Percentiles rank a stretch among this genome's conserved stretches.
phyloP scores from a whole-genome alignment of 1,284 basidiomycete species.

The Ustilago hordei region DNA sequence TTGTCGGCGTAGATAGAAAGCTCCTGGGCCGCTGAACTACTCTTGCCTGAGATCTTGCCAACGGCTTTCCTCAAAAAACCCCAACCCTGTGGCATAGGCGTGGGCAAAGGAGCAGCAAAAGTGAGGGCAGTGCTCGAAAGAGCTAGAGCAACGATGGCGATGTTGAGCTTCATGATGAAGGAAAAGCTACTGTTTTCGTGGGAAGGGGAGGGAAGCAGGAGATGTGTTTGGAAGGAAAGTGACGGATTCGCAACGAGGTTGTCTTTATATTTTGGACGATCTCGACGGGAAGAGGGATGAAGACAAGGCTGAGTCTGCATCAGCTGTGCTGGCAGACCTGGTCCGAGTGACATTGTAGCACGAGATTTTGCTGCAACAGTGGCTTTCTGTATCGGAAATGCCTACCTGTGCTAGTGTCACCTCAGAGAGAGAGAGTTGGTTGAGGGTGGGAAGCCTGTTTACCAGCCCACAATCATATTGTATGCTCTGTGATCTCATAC shows the following conservation, averaged over 20 bases:
- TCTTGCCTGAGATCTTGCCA: neutral
- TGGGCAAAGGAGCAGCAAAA: conserved; percentile 12
- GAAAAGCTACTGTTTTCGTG: too few species aligned
- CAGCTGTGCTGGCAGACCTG: neutral
- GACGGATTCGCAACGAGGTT: neutral
- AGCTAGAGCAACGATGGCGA: conserved; percentile 20
- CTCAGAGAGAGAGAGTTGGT: neutral
- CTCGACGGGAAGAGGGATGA: too few species aligned
- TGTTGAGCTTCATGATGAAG: conserved; percentile 27
- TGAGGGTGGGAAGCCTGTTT: neutral
- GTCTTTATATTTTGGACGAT: neutral
- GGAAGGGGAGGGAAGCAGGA: neutral
- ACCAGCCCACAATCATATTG: neutral
- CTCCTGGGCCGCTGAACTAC: neutral
- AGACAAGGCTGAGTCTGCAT: neutral
- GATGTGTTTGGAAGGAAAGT: neutral
- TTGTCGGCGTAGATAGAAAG: neutral
- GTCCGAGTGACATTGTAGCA: neutral
- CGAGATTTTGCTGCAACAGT: neutral
- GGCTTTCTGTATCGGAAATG: neutral
- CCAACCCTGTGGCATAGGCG: neutral
- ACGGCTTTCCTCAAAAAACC: neutral
- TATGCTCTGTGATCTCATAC: neutral
- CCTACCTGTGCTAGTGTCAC: neutral
- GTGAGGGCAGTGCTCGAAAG: conserved; percentile 7